Evolutionary conservation across 1,139 yeast species (phyloP).

Genomic region (Blastobotrys proliferans): DNA sequence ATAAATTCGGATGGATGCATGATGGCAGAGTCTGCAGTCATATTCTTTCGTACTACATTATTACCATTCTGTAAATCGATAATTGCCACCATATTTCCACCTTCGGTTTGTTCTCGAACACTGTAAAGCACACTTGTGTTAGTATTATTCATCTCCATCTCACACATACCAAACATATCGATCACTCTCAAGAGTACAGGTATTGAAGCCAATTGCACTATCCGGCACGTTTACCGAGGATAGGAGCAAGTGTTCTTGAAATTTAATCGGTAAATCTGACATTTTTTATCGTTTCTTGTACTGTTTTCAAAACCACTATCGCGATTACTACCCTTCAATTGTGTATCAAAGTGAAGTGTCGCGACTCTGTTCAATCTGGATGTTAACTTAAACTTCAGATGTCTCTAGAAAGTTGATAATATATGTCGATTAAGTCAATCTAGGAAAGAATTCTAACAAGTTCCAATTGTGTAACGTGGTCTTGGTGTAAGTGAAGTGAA

Average conservation of each 20-base stretch:
- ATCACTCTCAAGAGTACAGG: constrained; percentile 92
- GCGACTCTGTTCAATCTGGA: too few relatives aligned
- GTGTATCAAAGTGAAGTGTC: too few relatives aligned
- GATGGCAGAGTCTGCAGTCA: constrained; percentile 97
- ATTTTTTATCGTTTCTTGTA: constrained; percentile 2
- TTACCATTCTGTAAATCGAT: constrained; percentile 75
- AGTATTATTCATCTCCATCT: not conserved
- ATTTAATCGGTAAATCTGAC: constrained; percentile 84
- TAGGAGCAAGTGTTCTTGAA: constrained; percentile 89
- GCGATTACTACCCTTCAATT: too few relatives aligned
- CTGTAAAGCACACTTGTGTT: constrained; percentile 41
- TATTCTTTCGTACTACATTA: constrained; percentile 76
- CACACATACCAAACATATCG: constrained; percentile 56
- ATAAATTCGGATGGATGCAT: constrained; percentile 89
- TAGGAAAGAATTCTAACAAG: too few relatives aligned
- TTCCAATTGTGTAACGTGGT: too few relatives aligned
- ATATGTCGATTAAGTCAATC: too few relatives aligned
- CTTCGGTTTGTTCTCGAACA: constrained; percentile 71
- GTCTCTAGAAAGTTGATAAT: too few relatives aligned
- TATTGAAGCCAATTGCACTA: constrained; percentile 81
- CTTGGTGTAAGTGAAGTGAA: too few relatives aligned
- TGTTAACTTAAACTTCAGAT: not conserved
- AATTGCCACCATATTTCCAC: constrained; percentile 83
- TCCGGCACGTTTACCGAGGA: constrained; percentile 81
- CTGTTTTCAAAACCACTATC: not conserved